These are phyloP conservation scores for Leucogyrophana mollusca DNA, from an alignment of 768 basidiomycete species.

Conservation along the genomic window DNA sequence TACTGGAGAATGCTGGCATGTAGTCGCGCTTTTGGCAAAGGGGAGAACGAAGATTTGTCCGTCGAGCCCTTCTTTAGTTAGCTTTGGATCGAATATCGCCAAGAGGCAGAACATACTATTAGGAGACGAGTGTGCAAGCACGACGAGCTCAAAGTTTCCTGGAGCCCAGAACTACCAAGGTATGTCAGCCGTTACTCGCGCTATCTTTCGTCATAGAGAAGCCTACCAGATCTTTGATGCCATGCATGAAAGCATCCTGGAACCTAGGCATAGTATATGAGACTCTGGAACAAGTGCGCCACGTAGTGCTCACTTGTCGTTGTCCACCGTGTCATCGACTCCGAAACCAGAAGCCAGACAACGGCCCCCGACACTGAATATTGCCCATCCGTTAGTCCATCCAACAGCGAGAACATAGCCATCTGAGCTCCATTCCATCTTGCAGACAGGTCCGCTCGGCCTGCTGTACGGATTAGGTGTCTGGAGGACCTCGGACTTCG, in stretches of 20 bases:
- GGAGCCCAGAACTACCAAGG: constrained; percentile 82
- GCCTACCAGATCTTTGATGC: constrained; percentile 70
- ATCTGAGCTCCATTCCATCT: constrained; percentile 92
- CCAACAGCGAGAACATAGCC: constrained; percentile 94
- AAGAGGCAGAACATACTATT: constrained; percentile 40
- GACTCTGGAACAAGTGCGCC: constrained; percentile 9
- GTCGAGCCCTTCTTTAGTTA: constrained; percentile 43
- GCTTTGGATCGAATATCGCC: constrained; percentile 1
- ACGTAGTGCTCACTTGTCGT: constrained; percentile 36
- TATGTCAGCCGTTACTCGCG: constrained; percentile 6
- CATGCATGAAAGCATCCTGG: constrained; percentile 85
- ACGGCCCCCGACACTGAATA: constrained; percentile 87
- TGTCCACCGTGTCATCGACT: constrained; percentile 60
- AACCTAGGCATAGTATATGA: constrained; percentile 41
- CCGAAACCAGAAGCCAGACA: constrained; percentile 80
- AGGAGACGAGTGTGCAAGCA: constrained; percentile 56
- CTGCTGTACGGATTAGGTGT: constrained; percentile 62
- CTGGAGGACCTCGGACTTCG: constrained; percentile 59
- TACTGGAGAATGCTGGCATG: constrained; percentile 89
- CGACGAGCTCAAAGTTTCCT: constrained; percentile 87
- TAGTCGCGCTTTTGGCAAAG: constrained; percentile 93
- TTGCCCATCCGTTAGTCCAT: constrained; percentile 86
- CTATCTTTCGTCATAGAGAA: background rate
- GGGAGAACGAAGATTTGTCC: constrained; percentile 83
- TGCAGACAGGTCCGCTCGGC: constrained; percentile 58